A percentile compares a stretch with the other conserved stretches of the same genome.
These are phyloP conservation scores for Trypanosoma lewisi DNA, from an alignment of 208 protist genomes.

Conservation along the genomic window DNA sequence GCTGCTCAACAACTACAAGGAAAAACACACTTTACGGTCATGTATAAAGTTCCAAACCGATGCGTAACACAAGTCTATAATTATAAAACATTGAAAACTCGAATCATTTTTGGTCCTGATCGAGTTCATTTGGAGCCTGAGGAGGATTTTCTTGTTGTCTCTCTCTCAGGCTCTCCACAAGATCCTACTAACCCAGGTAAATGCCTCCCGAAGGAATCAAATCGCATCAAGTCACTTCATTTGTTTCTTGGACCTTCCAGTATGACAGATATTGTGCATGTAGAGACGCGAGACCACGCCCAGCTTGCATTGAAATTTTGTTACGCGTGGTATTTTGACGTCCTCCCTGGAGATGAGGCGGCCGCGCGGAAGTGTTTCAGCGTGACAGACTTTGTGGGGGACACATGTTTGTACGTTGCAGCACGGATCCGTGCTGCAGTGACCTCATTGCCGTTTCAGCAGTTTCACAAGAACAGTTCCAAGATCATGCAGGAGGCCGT, in stretches of 20 bases:
- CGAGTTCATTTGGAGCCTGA: slow-evolving; percentile 76
- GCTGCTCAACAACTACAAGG: slow-evolving; percentile 20
- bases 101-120: slow-evolving; percentile 83
- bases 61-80: slow-evolving; percentile 96
- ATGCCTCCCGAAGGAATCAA: slow-evolving; percentile 69
- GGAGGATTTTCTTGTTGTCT: slow-evolving; percentile 84
- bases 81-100: slow-evolving; percentile 85
- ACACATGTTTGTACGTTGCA: slow-evolving; percentile 84
- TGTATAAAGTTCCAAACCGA: slow-evolving; percentile 93
- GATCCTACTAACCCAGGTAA: slow-evolving; percentile 76
- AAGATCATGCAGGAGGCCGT: slow-evolving; percentile 63
- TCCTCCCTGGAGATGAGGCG: slow-evolving; percentile 45
- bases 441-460: slow-evolving; percentile 78
- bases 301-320: slow-evolving; percentile 80
- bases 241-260: slow-evolving; percentile 93
- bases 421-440: slow-evolving; percentile 80
- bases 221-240: slow-evolving; percentile 72
- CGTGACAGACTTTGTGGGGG: slow-evolving; percentile 84
- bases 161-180: slow-evolving; percentile 85
- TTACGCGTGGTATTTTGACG: slow-evolving; percentile 91
- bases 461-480: slow-evolving; percentile 84
- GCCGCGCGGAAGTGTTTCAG: slow-evolving; percentile 70
- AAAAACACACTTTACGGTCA: slow-evolving; percentile 83
- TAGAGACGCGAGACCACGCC: slow-evolving; percentile 89
- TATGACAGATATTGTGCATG: slow-evolving; percentile 93